Base-by-base conservation (phyloP, 1,284 basidiomycete species). In the Sporisorium exsertum region DNA sequence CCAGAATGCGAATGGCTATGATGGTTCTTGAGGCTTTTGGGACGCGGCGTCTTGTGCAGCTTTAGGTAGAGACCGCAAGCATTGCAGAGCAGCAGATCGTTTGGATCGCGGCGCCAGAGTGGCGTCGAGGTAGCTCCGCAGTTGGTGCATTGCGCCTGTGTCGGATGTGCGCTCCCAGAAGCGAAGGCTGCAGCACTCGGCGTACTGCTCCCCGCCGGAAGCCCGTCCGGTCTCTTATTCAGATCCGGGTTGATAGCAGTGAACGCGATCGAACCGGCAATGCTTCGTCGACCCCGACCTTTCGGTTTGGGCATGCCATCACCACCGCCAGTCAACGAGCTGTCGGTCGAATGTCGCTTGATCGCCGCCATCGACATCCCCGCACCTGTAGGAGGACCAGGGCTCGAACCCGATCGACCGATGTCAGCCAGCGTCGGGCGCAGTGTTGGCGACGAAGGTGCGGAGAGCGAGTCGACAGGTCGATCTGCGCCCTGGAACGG, bases 1-100 rank as follows among this genome's bases (percentile, higher is more conserved):
- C 77, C 67, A 32, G 78, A 74, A 42, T 77, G 66, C 56, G 73
- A 75, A 13, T 77, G 67, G 56, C 65, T 76, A 56, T 67, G 70
- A 35, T 77, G 72, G 42, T 70, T 84, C 66, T 79, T 80, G 42
- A 81, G 68, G 35, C 72, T 74, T 37, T 77, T 77, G 6, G 83
- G 83, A 20, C 83, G 72, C 10, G 81, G 81, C 10, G 71, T 76
- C 67, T 83, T 83, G 74, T 84, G 83, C 32, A 84, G 74, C 58
- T 83, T 83, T 15, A 81, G 72, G 50, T 82, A 83, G n/a, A 84
- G 73, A 10, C 83, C 83, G 49, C 83, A 84, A 0, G 83, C 83
- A 55, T 84, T 84, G 76, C 83, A 84, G 15, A 83, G 77, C 46
- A 84, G 62, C 33, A 77, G 54, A 27, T 78, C 76, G 57, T 84